phyloP scores from a whole-genome alignment of 176 grass and related monocot genomes.

The Zizania latifolia region DNA sequence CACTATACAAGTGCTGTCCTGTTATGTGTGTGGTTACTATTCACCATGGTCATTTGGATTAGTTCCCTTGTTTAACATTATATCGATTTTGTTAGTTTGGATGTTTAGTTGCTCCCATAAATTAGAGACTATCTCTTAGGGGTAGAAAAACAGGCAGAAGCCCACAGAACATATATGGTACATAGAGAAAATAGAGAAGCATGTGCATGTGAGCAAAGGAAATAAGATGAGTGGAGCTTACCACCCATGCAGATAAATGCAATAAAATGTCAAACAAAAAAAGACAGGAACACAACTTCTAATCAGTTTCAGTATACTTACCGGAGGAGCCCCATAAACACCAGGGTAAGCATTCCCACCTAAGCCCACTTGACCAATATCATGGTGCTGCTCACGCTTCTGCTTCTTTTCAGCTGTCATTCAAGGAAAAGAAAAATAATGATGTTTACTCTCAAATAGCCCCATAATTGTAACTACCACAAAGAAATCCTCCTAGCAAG shows the following conservation, averaged over 20 bases:
- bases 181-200: not conserved
- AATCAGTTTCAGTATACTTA: slow-evolving; percentile 22
- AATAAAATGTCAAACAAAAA: not conserved
- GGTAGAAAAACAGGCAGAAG: not conserved
- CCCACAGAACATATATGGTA: not conserved
- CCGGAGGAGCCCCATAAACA: slow-evolving; percentile 86
- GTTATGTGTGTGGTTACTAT: not conserved
- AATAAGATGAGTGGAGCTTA: not conserved
- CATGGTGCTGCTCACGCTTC: slow-evolving; percentile 70
- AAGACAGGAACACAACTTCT: slow-evolving; percentile 3
- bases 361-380: slow-evolving; percentile 55
- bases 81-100: not conserved
- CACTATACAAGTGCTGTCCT: not conserved
- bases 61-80: not conserved
- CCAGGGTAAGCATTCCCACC: slow-evolving; percentile 65
- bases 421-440: slow-evolving; percentile 29
- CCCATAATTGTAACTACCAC: slow-evolving; percentile 1
- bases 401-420: slow-evolving; percentile 86
- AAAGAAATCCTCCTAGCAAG: not conserved
- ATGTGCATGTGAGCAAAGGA: not conserved
- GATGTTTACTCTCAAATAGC: not conserved
- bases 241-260: not conserved
- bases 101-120: not conserved
- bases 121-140: not conserved
- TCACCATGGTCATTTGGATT: not conserved